Conservation (phyloP, 495 filamentous ascomycete genomes). For the Penicillium coprophilum region DNA sequence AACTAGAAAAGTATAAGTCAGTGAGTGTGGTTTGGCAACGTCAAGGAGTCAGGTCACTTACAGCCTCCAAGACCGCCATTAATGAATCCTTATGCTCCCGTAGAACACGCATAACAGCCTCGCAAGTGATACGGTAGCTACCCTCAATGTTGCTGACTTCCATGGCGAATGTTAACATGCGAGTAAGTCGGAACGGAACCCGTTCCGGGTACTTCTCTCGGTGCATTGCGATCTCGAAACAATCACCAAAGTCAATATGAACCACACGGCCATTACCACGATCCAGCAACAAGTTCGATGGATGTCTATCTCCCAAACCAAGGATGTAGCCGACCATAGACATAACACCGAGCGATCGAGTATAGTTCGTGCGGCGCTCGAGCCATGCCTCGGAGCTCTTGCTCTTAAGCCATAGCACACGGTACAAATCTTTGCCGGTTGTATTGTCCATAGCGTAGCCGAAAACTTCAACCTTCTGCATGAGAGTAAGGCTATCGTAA, state of each 20-base stretch:
- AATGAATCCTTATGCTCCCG: slow-evolving; percentile 96
- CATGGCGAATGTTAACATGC: slow-evolving; percentile 99
- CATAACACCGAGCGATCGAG: slow-evolving; percentile 95
- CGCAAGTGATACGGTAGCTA: slow-evolving; percentile 94
- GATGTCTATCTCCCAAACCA: slow-evolving; percentile 92
- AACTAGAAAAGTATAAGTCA: slow-evolving; percentile 59
- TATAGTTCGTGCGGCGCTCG: slow-evolving; percentile 95
- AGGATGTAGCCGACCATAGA: slow-evolving; percentile 99
- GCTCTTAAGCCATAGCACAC: slow-evolving; percentile 96
- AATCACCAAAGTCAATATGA: slow-evolving; percentile 98
- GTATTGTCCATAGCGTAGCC: slow-evolving; percentile 99
- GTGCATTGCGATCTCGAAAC: slow-evolving; percentile 99
- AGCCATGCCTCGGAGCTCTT: slow-evolving; percentile 98
- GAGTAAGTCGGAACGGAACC: slow-evolving; percentile 93
- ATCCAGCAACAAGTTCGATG: slow-evolving; percentile 96
- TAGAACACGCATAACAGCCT: slow-evolving; percentile 97
- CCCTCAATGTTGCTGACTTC: slow-evolving; percentile 99
- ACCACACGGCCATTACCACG: slow-evolving; percentile 92
- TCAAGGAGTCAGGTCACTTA: slow-evolving; percentile 51
- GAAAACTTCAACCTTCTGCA: slow-evolving; percentile 99
- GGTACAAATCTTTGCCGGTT: slow-evolving; percentile 96
- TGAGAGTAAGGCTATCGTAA: slow-evolving; percentile 95
- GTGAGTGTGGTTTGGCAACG: slow-evolving; percentile 3
- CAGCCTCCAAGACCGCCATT: slow-evolving; percentile 97
- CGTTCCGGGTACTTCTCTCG: slow-evolving; percentile 98